Percentiles rank a stretch among this genome's conserved stretches.
Conservation (phyloP, 1,284 basidiomycete genomes). For the Afroboletus lepidellus region DNA sequence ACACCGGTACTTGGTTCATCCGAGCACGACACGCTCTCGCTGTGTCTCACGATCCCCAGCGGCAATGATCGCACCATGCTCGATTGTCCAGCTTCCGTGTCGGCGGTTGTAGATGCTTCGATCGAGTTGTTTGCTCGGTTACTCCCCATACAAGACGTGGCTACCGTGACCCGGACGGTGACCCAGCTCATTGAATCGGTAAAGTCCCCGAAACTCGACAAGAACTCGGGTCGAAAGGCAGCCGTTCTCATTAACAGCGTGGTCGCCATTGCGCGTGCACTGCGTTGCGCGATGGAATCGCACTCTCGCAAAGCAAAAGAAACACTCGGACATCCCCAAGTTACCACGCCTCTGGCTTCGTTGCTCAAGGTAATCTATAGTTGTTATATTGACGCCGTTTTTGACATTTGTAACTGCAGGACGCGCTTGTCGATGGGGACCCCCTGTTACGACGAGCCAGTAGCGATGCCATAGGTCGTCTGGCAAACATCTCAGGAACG, state of each 20-base stretch:
- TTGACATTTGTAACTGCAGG: slow-evolving; percentile 42
- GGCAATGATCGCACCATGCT: slow-evolving; percentile 45
- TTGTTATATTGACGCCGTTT: neutral
- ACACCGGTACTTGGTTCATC: slow-evolving; percentile 82
- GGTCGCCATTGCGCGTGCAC: slow-evolving; percentile 76
- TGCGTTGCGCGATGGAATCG: slow-evolving; percentile 58
- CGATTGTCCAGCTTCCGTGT: slow-evolving; percentile 75
- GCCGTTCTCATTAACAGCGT: slow-evolving; percentile 85
- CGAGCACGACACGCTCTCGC: slow-evolving; percentile 83
- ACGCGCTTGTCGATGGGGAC: slow-evolving; percentile 82
- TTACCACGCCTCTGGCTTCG: slow-evolving; percentile 68
- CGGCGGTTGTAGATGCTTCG: slow-evolving; percentile 86
- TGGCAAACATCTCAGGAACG: slow-evolving; percentile 83
- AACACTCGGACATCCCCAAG: slow-evolving; percentile 65
- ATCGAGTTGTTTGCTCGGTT: slow-evolving; percentile 84
- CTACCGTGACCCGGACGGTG: slow-evolving; percentile 66
- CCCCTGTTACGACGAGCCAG: slow-evolving; percentile 73
- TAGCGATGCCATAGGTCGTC: slow-evolving; percentile 89
- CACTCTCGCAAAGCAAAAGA: slow-evolving; percentile 63
- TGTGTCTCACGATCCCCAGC: slow-evolving; percentile 57
- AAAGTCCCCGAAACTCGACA: slow-evolving; percentile 80
- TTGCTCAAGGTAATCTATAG: slow-evolving; percentile 69
- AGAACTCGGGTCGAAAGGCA: slow-evolving; percentile 85
- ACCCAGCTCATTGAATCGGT: slow-evolving; percentile 70
- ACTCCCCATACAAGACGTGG: slow-evolving; percentile 76